phyloP scores from a whole-genome alignment of 225 moss, liverwort and hornwort genomes.

The Climacium dendroides region DNA sequence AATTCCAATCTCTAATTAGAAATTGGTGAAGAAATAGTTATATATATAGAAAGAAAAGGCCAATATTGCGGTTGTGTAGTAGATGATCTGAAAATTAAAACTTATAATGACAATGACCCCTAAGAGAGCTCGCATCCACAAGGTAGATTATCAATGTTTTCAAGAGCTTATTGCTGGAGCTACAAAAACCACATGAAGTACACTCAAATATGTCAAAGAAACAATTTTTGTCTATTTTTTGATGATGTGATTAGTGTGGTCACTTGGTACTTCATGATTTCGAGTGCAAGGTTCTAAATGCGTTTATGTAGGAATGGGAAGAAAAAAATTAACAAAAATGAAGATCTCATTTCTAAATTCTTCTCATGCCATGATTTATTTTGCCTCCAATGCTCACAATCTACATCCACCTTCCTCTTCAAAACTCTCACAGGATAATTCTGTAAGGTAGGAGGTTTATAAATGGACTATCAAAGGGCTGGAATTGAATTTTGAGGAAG shows the following conservation, averaged over 20 bases:
- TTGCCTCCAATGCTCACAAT: neutral
- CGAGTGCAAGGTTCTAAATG: neutral
- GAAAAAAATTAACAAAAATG: neutral
- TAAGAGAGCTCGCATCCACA: accelerated
- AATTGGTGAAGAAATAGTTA: neutral
- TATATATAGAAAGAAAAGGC: neutral
- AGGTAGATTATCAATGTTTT: neutral
- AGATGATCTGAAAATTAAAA: neutral
- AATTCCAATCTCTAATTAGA: neutral
- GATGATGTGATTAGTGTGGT: accelerated
- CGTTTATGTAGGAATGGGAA: neutral
- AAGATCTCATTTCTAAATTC: neutral
- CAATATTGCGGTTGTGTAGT: neutral
- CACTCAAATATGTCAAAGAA: neutral
- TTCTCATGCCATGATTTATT: neutral
- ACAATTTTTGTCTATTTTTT: neutral
- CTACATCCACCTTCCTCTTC: neutral
- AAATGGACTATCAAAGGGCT: no score
- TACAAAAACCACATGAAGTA: neutral
- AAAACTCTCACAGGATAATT: accelerated
- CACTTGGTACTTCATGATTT: neutral
- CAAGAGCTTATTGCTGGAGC: accelerated
- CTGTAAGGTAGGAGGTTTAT: no score
- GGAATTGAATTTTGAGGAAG: no score
- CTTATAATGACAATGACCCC: neutral